A percentile compares a stretch with the other conserved stretches of the same genome.
Evolutionary conservation across 1,284 basidiomycete species (phyloP).

Genomic region (Gomphus bonarii): DNA sequence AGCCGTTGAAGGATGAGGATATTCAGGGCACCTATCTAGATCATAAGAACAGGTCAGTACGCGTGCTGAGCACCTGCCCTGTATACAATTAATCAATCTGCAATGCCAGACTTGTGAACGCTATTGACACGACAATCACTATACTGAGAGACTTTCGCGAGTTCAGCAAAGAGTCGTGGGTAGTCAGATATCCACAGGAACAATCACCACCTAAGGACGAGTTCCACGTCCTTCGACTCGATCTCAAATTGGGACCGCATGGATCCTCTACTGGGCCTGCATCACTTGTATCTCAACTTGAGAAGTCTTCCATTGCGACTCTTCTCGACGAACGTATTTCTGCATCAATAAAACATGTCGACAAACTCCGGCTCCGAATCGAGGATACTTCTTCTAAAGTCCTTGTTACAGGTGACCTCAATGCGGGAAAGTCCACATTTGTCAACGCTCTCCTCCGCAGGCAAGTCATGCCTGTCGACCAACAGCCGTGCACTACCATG

Average conservation of each 20-base stretch:
- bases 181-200: constrained; percentile 77
- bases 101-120: constrained; percentile 53
- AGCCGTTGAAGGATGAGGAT: constrained; percentile 32
- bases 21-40: constrained; percentile 66
- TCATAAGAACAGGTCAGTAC: constrained; percentile 55
- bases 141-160: constrained; percentile 65
- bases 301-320: constrained; percentile 88
- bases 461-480: constrained; percentile 93
- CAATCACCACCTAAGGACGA: constrained; percentile 31
- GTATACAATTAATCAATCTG: background rate
- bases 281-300: constrained; percentile 82
- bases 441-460: constrained; percentile 89
- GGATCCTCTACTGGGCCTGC: constrained; percentile 62
- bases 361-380: constrained; percentile 79
- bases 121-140: constrained; percentile 60
- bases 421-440: constrained; percentile 97
- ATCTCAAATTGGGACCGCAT: constrained; percentile 82
- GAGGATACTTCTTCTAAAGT: constrained; percentile 93
- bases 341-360: constrained; percentile 72
- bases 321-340: constrained; percentile 82
- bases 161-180: constrained; percentile 83
- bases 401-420: constrained; percentile 97
- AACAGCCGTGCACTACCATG: constrained; percentile 95
- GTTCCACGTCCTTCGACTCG: constrained; percentile 82
- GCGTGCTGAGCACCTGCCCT: background rate